Percentiles rank a stretch among this genome's conserved stretches.
These are phyloP conservation scores for Cystobasidium slooffiae DNA, from an alignment of 1,284 basidiomycete genomes.

Conservation along the genomic window DNA sequence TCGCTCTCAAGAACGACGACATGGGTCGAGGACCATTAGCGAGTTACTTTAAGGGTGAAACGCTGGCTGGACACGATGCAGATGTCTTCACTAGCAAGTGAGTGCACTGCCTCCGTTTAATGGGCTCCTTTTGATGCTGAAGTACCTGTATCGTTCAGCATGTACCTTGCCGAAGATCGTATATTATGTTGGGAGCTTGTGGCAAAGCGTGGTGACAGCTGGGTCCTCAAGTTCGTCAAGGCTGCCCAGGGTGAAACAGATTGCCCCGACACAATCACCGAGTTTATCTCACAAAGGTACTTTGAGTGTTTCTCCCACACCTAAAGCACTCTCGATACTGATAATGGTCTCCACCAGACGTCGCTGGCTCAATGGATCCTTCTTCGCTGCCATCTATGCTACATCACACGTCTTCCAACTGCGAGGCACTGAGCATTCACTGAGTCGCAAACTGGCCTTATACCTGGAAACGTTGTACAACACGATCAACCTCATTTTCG, in stretches of 20 bases:
- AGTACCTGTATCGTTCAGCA: conserved; percentile 37
- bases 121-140: background rate
- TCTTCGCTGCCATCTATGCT: conserved; percentile 78
- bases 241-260: conserved; percentile 95
- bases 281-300: conserved; percentile 95
- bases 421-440: conserved; percentile 79
- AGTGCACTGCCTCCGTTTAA: conserved; percentile 52
- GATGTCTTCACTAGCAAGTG: conserved; percentile 90
- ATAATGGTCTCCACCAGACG: conserved; percentile 18
- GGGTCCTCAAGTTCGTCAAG: conserved; percentile 96
- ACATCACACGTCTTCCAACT: conserved; percentile 76
- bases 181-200: conserved; percentile 97
- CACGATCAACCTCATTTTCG: conserved; percentile 81
- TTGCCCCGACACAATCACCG: conserved; percentile 88
- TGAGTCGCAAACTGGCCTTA: conserved; percentile 72
- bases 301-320: conserved; percentile 59
- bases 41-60: conserved; percentile 96
- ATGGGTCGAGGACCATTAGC: conserved; percentile 84
- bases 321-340: background rate
- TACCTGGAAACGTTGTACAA: conserved; percentile 86
- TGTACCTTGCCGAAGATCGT: conserved; percentile 72
- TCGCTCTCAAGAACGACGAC: conserved; percentile 86
- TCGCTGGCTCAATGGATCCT: conserved; percentile 70
- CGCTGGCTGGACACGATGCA: conserved; percentile 72
- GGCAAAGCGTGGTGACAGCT: conserved; percentile 84